Conservation (phyloP, 352 stramenopile genomes). For the Phytophthora hybrid region DNA sequence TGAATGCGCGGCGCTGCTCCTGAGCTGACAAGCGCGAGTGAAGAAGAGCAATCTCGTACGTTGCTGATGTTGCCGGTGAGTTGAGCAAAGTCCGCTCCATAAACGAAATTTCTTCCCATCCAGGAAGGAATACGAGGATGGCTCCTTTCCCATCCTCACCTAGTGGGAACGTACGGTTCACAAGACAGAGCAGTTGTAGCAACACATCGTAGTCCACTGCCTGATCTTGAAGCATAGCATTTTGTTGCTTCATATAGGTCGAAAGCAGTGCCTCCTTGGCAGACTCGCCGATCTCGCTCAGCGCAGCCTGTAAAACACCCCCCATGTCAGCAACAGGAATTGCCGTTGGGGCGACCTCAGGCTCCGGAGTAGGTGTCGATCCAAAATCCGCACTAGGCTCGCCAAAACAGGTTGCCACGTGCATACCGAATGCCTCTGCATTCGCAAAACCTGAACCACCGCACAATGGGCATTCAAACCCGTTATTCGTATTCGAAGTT, state of each 20-base stretch:
- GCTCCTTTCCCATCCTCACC: constrained; percentile 64
- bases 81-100: constrained; percentile 72
- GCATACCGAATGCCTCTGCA: constrained; percentile 89
- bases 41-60: constrained; percentile 77
- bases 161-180: constrained; percentile 68
- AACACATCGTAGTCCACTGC: constrained; percentile 78
- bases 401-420: constrained; percentile 86
- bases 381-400: constrained; percentile 38
- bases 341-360: constrained; percentile 12
- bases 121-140: constrained; percentile 84
- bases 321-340: constrained; percentile 41
- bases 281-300: constrained; percentile 41
- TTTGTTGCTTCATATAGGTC: constrained; percentile 69
- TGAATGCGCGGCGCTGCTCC: constrained; percentile 78
- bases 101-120: constrained; percentile 87
- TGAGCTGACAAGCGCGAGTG: constrained; percentile 77
- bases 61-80: constrained; percentile 54
- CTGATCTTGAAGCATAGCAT: constrained; percentile 68
- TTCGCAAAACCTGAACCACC: constrained; percentile 67
- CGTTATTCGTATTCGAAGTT: constrained; percentile 29
- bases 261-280: constrained; percentile 54
- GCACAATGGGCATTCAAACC: constrained; percentile 88
- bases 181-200: constrained; percentile 66
- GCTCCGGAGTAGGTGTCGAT: constrained; percentile 9
- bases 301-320: constrained; percentile 45